Base-by-base conservation (phyloP, 441 rosid genomes). In the Theobroma grandiflorum region DNA sequence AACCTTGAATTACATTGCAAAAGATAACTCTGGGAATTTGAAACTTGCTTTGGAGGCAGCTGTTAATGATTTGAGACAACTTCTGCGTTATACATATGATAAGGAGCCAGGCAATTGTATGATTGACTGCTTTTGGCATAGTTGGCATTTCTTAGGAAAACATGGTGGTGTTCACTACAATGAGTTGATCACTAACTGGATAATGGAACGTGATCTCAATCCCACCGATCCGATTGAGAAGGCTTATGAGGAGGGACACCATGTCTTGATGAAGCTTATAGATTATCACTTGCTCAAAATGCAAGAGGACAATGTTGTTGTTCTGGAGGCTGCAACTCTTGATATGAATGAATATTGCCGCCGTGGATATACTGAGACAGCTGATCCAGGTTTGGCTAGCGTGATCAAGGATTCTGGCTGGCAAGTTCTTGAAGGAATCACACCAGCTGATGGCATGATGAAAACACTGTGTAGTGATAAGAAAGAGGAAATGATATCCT, bases 171-270 rank as follows among this genome's bases (percentile, higher is more conserved):
- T 89, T 74, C 86, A 91, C 83, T 90, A 82, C 81, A 85, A 84
- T 66, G 90, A 90, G 70, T 75, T 91, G 88, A 90, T 91, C 76
- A 76, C 89, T 12, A 85, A 86, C 14, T 91, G 93, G 97, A 85
- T 90, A 58, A 76, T 91, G 84, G 95, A 93, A 82, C 93, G 95
- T 38, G 86, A 68, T 67, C 86, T 91, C 66, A 86, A 81, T 73
- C 66, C 80, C 58, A 6, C 58, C 10, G 77, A 85, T 79, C 58
- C 70, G 43, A 80, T 90, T 6, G 86, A 88, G 62, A 77, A 83
- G 75, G 89, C 89, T 4, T 91, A 91, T 74, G 69, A 82, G 64
- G 72, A 80, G 0, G 95, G 90, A 7, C 93, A 90, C 58, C 0
- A 2, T 10, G 81, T 87, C 64, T 71, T 93, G 78, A 89, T 91